phyloP scores from a whole-genome alignment of 208 protist genomes.

The Herpetomonas tarakana region DNA sequence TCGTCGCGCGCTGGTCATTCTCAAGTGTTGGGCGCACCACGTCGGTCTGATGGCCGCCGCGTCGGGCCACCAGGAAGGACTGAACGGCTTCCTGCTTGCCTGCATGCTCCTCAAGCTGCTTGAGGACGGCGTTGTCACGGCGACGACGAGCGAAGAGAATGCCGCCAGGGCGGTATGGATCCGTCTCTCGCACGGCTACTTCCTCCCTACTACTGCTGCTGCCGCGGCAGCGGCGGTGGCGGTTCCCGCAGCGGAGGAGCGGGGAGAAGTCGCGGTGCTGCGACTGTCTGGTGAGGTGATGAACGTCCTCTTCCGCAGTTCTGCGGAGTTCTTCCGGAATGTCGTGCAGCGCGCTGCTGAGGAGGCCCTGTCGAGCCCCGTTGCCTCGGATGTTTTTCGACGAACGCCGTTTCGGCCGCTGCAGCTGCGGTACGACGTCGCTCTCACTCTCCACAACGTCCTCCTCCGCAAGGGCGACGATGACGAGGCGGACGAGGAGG shows the following conservation, averaged over 20 bases:
- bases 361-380: constrained; percentile 58
- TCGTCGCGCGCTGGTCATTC: constrained; percentile 68
- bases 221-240: neutral
- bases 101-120: constrained; percentile 65
- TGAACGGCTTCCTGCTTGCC: constrained; percentile 78
- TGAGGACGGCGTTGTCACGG: constrained; percentile 65
- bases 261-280: constrained; percentile 59
- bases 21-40: constrained; percentile 87
- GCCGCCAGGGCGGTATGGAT: constrained; percentile 77
- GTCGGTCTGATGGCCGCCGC: constrained; percentile 57
- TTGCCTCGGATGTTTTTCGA: constrained; percentile 44
- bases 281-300: constrained; percentile 60
- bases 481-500: constrained; percentile 12
- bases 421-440: constrained; percentile 62
- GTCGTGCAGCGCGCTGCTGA: constrained; percentile 61
- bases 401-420: constrained; percentile 56
- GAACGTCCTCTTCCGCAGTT: constrained; percentile 81
- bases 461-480: constrained; percentile 5
- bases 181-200: constrained; percentile 58
- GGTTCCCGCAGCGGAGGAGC: constrained; percentile 39
- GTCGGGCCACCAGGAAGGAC: constrained; percentile 62
- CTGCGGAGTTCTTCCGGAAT: constrained; percentile 48
- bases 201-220: constrained; percentile 17
- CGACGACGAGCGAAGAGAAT: constrained; percentile 75
- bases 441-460: constrained; percentile 23